Percentiles rank a stretch among this genome's conserved stretches.
Evolutionary conservation across 2,329 filamentous ascomycete genomes (phyloP).

Genomic region (Alternaria sp.): DNA sequence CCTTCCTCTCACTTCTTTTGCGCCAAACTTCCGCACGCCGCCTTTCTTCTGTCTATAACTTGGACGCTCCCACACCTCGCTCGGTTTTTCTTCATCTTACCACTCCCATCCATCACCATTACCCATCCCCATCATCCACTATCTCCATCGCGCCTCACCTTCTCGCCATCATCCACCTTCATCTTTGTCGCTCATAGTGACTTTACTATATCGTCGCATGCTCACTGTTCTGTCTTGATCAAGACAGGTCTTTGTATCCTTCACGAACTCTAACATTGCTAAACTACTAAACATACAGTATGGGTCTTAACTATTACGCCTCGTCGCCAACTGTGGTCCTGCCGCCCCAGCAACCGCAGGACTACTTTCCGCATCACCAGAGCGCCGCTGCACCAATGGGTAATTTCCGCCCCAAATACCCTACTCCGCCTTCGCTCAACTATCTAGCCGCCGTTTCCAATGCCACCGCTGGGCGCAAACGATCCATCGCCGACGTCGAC

Average conservation of each 20-base stretch:
- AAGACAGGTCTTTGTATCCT: conserved; percentile 44
- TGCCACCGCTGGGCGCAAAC: conserved; percentile 70
- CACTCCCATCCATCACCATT: conserved; percentile 14
- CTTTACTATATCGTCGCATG: conserved; percentile 25
- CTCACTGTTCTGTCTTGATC: conserved; percentile 33
- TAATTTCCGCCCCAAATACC: conserved; percentile 48
- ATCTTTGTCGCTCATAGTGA: conserved; percentile 37
- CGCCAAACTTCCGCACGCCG: conserved; percentile 29
- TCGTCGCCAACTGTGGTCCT: conserved; percentile 57
- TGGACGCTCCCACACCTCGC: conserved; percentile 17
- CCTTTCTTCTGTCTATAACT: conserved; percentile 19
- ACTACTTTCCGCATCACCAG: conserved; percentile 44
- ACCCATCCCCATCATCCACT: conserved; percentile 18
- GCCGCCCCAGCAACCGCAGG: conserved; percentile 49
- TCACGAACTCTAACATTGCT: conserved; percentile 31
- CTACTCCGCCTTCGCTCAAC: conserved; percentile 52
- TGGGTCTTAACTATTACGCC: conserved; percentile 55
- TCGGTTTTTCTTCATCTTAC: conserved; percentile 5
- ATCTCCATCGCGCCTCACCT: conserved; percentile 21
- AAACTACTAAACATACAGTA: conserved; percentile 51
- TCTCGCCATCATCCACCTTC: conserved; percentile 21
- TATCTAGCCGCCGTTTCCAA: conserved; percentile 51
- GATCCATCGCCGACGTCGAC: conserved; percentile 78
- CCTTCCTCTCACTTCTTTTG: conserved; percentile 43
- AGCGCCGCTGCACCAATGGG: conserved; percentile 44